Evolutionary conservation across 2,329 filamentous ascomycete genomes (phyloP), one percentile per base, ranked within the genome.

Genomic region (Cercospora sp.): DNA sequence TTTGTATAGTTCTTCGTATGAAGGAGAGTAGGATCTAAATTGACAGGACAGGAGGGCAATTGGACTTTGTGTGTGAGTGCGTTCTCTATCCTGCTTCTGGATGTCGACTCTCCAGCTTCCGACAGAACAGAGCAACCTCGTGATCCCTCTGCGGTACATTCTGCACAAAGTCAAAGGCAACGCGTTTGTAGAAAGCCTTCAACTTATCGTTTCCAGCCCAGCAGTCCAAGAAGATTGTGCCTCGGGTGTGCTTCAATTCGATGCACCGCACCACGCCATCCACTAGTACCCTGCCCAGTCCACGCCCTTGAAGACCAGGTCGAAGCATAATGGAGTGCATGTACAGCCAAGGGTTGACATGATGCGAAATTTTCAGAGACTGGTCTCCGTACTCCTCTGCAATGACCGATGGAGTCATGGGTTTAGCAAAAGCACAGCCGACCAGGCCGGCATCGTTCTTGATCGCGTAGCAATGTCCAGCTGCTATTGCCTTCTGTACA

Each of bases 201-300:
- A 68, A 51, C 49, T 66, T 68, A 7, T 59, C 18, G 13, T 69
- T 69, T 7, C 67, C 69, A 49, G 68, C 69, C 63, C 66, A 69
- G 37, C 69, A 69, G 30, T 68, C 63, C 13, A 69, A 53, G 24
- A 68, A 63, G 12, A 70, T 58, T 5, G 63, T 69, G 10, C 69
- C 69, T 10, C n/a, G 16, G 5, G 21, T 37, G 28, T 49, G 43
- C n/a, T 37, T 51, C 51, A 61, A 3, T 10, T 51, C 37, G 5
- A 68, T 40, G 18, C 21, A 43, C 13, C 51, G 21, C 18, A 68
- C 55, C 3, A 53, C 62, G 21, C 45, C 66, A 5, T 26, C 18
- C 1, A 69, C 28, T 10, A 67, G 61, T 5, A 13, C 2, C 26
- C 5, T 43, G 13, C 68, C 68, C 24, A 68, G 24, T 21, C 67